Percentiles rank a stretch among this genome's conserved stretches.
Conservation (phyloP, 768 basidiomycete species). For the Fistulinella prunicolor region DNA sequence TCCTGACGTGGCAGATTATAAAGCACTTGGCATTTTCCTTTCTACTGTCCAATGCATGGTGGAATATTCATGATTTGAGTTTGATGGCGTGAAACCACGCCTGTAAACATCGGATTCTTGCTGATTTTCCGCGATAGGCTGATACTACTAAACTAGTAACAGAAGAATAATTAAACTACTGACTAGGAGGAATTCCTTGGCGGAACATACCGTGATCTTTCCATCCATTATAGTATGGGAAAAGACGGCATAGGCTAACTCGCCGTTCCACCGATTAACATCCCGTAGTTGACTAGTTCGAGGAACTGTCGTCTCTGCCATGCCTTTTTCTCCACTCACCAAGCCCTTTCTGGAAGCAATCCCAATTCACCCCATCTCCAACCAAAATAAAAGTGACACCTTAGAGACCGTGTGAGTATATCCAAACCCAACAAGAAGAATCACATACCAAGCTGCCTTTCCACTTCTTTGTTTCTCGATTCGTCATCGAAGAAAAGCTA, state of each 20-base stretch:
- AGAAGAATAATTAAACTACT: background rate
- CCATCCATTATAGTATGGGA: background rate
- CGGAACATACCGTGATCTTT: conserved; percentile 7
- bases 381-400: conserved; percentile 86
- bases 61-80: background rate
- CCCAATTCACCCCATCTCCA: conserved; percentile 52
- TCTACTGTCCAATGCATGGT: no score
- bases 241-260: background rate
- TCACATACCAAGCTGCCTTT: conserved; percentile 45
- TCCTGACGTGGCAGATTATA: no score
- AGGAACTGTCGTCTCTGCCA: conserved; percentile 15
- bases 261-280: background rate
- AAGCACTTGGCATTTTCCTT: no score
- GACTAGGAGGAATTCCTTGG: background rate
- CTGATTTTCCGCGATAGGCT: conserved; percentile 12
- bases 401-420: conserved; percentile 18
- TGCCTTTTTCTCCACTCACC: conserved; percentile 61
- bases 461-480: conserved; percentile 48
- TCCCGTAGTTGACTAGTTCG: conserved; percentile 5
- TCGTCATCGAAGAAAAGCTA: conserved; percentile 77
- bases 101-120: background rate
- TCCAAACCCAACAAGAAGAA: background rate
- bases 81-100: background rate
- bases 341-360: conserved; percentile 70
- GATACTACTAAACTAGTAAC: background rate